Evolutionary conservation across 2,329 filamentous ascomycete species (phyloP).

Genomic region (Exophiala oligosperma): DNA sequence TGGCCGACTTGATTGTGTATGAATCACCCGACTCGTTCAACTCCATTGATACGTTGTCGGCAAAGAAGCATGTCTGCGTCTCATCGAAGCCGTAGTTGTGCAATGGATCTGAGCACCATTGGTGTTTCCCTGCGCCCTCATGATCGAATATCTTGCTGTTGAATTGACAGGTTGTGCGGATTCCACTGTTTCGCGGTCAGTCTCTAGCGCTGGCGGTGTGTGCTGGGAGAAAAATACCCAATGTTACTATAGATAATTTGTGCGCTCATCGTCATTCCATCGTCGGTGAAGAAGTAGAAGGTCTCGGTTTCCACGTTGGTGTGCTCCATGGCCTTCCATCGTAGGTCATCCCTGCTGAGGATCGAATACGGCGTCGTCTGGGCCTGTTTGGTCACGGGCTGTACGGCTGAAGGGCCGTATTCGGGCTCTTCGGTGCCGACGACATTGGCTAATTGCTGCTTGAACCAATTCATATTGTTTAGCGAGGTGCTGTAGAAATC

Average conservation of each 20-base stretch:
- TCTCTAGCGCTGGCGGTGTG: neutral
- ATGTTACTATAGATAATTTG: constrained; percentile 99
- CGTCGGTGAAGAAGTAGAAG: constrained; percentile 85
- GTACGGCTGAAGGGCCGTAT: constrained; percentile 86
- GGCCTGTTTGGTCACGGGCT: constrained; percentile 78
- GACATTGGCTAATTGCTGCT: constrained; percentile 76
- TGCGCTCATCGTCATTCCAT: constrained; percentile 72
- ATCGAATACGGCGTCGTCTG: constrained; percentile 78
- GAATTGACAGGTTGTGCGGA: constrained; percentile 90
- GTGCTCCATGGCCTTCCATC: constrained; percentile 77
- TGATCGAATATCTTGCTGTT: constrained; percentile 88
- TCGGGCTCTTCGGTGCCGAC: constrained; percentile 95
- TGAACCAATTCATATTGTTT: constrained; percentile 90
- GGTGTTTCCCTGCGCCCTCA: constrained; percentile 67
- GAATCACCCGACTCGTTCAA: constrained; percentile 78
- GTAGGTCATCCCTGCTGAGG: constrained; percentile 72
- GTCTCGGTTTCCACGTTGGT: constrained; percentile 93
- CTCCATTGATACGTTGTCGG: constrained; percentile 80
- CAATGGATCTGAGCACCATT: constrained; percentile 83
- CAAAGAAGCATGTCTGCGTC: constrained; percentile 79
- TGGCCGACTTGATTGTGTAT: constrained; percentile 89
- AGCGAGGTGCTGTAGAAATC: constrained; percentile 2
- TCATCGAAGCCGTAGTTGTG: constrained; percentile 80
- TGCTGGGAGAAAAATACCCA: constrained; percentile 60
- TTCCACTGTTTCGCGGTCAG: constrained; percentile 60